A percentile compares a stretch with the other conserved stretches of the same genome.
Evolutionary conservation across 345 rosid genomes (phyloP).

Genomic region (Gossypium ekmanianum): DNA sequence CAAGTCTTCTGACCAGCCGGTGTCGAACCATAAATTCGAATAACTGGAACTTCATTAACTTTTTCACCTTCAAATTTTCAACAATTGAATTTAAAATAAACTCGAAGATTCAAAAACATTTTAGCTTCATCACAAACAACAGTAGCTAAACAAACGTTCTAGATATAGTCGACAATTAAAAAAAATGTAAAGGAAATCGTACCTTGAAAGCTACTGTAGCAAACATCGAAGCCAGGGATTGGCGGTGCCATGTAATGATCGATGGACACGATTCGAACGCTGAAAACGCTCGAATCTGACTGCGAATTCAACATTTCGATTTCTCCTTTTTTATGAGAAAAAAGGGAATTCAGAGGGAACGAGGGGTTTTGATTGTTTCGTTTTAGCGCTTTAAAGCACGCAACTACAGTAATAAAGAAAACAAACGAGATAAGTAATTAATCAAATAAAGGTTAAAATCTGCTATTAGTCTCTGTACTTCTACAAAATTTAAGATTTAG

Average conservation of each 20-base stretch:
- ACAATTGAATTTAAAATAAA: neutral
- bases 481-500: no score
- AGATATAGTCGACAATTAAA: neutral
- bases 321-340: neutral
- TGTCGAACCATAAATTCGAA: conserved; percentile 86
- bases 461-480: no score
- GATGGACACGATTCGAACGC: conserved; percentile 74
- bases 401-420: neutral
- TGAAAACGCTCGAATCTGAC: conserved; percentile 51
- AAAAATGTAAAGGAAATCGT: neutral
- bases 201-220: conserved; percentile 91
- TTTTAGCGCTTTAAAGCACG: neutral
- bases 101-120: neutral
- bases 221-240: conserved; percentile 57
- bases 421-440: no score
- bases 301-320: conserved; percentile 44
- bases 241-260: conserved; percentile 88
- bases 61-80: conserved; percentile 54
- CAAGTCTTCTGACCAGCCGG: conserved; percentile 95
- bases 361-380: neutral
- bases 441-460: no score
- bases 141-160: neutral
- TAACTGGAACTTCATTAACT: conserved; percentile 79
- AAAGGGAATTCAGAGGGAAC: neutral
- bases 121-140: neutral